Evolutionary conservation across 805 yeast genomes (phyloP).

Genomic region (Candida sithepensis): DNA sequence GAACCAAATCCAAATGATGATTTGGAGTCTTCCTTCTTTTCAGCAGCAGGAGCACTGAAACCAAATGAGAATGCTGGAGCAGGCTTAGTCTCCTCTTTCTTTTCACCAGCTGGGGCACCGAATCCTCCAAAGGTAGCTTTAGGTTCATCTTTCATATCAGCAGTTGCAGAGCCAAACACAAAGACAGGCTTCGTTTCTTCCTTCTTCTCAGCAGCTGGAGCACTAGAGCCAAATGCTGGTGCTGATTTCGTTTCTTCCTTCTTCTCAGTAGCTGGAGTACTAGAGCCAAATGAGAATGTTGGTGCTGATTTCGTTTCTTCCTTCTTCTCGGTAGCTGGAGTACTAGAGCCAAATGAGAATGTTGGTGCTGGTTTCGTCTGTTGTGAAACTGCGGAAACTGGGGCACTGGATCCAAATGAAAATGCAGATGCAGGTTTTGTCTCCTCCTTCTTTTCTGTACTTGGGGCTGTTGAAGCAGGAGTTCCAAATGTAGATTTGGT

Average conservation of each 20-base stretch:
- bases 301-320: constrained; percentile 10
- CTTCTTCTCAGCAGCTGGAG: constrained; percentile 18
- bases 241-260: background rate
- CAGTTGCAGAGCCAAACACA: background rate
- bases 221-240: background rate
- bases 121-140: background rate
- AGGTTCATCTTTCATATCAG: constrained; percentile 14
- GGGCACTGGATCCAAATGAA: constrained; percentile 8
- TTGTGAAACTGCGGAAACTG: constrained; percentile 3
- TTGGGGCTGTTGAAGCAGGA: constrained; percentile 5
- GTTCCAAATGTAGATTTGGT: background rate
- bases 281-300: constrained; percentile 12
- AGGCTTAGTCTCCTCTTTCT: constrained; percentile 10
- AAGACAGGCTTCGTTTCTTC: constrained; percentile 6
- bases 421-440: constrained; percentile 1
- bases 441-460: background rate
- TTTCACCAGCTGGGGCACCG: constrained; percentile 15
- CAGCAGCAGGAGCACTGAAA: constrained; percentile 7
- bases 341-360: background rate
- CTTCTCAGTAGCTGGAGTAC: constrained; percentile 3
- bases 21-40: constrained; percentile 8
- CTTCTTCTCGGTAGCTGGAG: constrained; percentile 17
- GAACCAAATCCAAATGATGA: constrained; percentile 3
- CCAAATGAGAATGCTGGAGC: too few species aligned
- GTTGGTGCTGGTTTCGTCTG: background rate